These are phyloP conservation scores for Psidium friedrichsthalianum DNA, from an alignment of 345 rosid species.

Conservation along the genomic window DNA sequence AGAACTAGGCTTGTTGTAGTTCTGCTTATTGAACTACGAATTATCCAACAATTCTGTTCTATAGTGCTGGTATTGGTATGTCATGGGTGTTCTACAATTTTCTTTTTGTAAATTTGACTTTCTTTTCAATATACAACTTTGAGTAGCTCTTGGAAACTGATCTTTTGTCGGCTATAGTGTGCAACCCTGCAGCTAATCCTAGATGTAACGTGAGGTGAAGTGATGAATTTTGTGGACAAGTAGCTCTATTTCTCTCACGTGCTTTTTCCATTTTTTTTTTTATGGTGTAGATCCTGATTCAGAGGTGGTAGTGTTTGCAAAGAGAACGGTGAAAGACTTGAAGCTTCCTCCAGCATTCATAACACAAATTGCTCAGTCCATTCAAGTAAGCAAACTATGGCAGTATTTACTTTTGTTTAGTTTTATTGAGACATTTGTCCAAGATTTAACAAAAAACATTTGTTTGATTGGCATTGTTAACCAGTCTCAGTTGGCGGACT, in stretches of 20 bases:
- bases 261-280: not conserved
- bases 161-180: not conserved
- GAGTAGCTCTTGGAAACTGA: not conserved
- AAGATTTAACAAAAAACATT: not conserved
- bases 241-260: not conserved
- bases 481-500: slow-evolving; percentile 79
- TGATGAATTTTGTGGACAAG: not conserved
- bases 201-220: not conserved
- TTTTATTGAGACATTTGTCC: not conserved
- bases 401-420: not conserved
- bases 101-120: not conserved
- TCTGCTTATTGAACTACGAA: not conserved
- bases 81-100: not conserved
- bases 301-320: slow-evolving; percentile 72
- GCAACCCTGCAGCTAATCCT: not conserved
- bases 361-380: slow-evolving; percentile 79
- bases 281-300: slow-evolving; percentile 66
- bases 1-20: not conserved
- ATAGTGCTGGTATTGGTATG: not conserved
- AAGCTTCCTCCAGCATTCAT: slow-evolving; percentile 77
- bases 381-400: slow-evolving; percentile 44
- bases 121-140: not conserved
- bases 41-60: not conserved
- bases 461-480: not conserved
- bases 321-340: slow-evolving; percentile 85